Percentiles rank a stretch among this genome's conserved stretches.
Conservation (phyloP, 257 asterid genomes). For the Craterostigma plantagineum region DNA sequence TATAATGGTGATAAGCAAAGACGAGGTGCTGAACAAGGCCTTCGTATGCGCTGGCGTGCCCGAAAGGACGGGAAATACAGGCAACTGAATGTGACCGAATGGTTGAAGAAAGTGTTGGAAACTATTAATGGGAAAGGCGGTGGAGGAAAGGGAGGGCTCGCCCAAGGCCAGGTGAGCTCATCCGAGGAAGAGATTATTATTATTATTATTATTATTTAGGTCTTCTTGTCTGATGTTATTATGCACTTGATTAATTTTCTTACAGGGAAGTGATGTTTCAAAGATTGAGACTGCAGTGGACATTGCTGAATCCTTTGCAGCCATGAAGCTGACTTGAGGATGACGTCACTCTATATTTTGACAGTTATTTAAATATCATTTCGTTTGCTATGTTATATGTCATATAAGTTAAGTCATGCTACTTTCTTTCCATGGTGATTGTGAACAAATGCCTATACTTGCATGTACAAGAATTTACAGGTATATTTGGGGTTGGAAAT, state of each 20-base stretch:
- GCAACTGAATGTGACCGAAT: slow-evolving; percentile 49
- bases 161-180: slow-evolving; percentile 79
- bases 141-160: slow-evolving; percentile 91
- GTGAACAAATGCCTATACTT: too few relatives aligned
- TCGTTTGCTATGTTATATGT: too few relatives aligned
- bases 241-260: too few relatives aligned
- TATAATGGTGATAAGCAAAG: slow-evolving; percentile 62
- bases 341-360: too few relatives aligned
- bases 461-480: too few relatives aligned
- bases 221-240: too few relatives aligned
- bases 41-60: slow-evolving; percentile 97
- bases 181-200: neutral
- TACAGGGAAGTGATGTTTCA: slow-evolving; percentile 49
- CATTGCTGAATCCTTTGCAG: slow-evolving; percentile 67
- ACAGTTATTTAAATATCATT: too few relatives aligned
- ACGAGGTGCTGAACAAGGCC: slow-evolving; percentile 58
- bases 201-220: neutral
- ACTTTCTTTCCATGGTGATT: too few relatives aligned
- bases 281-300: slow-evolving; percentile 47
- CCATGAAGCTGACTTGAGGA: slow-evolving; percentile 47
- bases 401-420: too few relatives aligned
- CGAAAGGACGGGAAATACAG: slow-evolving; percentile 39
- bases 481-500: too few relatives aligned
- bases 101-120: slow-evolving; percentile 64
- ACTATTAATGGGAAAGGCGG: slow-evolving; percentile 88